Evolutionary conservation across 2,329 filamentous ascomycete genomes (phyloP).

Genomic region (Aspergillus tamarii): DNA sequence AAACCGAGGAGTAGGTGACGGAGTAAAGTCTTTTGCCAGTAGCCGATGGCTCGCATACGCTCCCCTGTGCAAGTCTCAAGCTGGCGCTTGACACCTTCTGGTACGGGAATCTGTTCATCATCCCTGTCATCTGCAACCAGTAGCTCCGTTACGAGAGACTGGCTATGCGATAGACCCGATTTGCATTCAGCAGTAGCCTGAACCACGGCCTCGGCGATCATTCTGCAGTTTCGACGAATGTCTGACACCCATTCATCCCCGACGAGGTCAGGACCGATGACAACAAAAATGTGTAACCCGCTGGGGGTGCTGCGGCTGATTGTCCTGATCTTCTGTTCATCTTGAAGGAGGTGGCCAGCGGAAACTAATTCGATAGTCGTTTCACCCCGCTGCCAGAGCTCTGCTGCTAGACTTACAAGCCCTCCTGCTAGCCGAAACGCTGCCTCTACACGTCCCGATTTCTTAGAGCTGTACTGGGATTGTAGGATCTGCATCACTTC

Average conservation of each 20-base stretch:
- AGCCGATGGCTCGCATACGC: constrained; percentile 28
- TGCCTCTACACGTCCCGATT: constrained; percentile 37
- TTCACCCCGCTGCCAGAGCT: constrained; percentile 36
- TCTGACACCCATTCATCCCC: constrained; percentile 33
- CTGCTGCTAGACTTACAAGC: constrained; percentile 39
- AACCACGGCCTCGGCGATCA: constrained; percentile 43
- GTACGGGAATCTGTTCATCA: constrained; percentile 37
- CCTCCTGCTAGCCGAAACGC: constrained; percentile 49
- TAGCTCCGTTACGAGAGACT: constrained; percentile 38
- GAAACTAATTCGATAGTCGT: constrained; percentile 41
- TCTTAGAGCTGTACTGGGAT: constrained; percentile 34
- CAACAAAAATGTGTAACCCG: constrained; percentile 34
- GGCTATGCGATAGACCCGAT: constrained; percentile 40
- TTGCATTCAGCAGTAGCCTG: constrained; percentile 41
- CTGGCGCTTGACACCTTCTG: constrained; percentile 24
- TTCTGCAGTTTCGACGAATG: constrained; percentile 34
- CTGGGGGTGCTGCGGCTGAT: constrained; percentile 34
- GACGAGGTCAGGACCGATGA: constrained; percentile 33
- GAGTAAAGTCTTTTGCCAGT: constrained; percentile 46
- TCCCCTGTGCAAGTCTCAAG: constrained; percentile 32
- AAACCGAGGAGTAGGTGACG: constrained; percentile 54
- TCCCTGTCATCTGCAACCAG: constrained; percentile 38
- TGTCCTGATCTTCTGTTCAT: constrained; percentile 36
- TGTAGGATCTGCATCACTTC: constrained; percentile 49
- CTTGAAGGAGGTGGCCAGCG: constrained; percentile 26